Conservation (phyloP, 495 filamentous ascomycete genomes). For the Xylaria palmicola region DNA sequence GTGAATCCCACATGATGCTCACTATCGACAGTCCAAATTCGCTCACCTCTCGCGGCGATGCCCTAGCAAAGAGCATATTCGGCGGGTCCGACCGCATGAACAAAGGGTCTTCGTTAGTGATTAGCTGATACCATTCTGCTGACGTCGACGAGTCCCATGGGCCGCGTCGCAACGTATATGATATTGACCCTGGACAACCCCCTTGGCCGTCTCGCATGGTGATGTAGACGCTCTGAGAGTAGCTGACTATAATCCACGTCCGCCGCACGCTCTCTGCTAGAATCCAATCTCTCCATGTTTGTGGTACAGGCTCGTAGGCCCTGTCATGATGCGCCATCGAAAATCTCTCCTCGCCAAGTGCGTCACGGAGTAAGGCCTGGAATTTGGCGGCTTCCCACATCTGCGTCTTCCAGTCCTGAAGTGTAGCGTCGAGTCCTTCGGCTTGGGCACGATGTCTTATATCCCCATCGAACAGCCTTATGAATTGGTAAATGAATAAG, state of each 20-base stretch:
- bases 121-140: background rate
- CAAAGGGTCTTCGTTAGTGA: constrained; percentile 2
- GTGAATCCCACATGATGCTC: constrained; percentile 7
- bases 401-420: constrained; percentile 8
- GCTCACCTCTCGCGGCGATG: background rate
- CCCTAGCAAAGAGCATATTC: background rate
- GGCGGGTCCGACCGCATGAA: background rate
- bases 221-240: constrained; percentile 9
- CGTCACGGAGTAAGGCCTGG: background rate
- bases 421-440: background rate
- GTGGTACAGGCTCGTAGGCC: constrained; percentile 16
- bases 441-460: constrained; percentile 14
- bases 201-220: constrained; percentile 4
- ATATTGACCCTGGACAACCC: constrained; percentile 7
- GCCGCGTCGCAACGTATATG: constrained; percentile 15
- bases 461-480: constrained; percentile 33
- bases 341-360: background rate
- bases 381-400: background rate
- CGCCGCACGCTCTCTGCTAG: constrained; percentile 46
- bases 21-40: background rate
- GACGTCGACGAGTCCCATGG: constrained; percentile 20
- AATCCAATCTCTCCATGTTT: constrained; percentile 43
- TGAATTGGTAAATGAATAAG: constrained; percentile 37
- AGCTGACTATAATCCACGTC: constrained; percentile 7
- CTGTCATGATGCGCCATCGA: background rate